These are phyloP conservation scores for Alternaria sp. DNA, from an alignment of 2,329 filamentous ascomycete species.

Conservation along the genomic window DNA sequence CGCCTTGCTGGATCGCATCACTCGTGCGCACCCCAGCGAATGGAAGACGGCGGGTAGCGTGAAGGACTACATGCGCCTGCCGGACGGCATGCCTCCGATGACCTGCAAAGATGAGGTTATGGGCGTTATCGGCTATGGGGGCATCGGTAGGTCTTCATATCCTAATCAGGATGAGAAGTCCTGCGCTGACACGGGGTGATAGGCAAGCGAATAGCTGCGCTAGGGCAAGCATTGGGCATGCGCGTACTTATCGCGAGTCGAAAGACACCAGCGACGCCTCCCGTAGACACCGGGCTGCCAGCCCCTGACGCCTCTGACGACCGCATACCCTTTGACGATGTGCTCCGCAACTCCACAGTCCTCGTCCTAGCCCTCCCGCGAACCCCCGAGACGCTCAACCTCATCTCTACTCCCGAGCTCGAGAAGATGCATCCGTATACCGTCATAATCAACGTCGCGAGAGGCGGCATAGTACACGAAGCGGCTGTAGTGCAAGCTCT, in stretches of 20 bases:
- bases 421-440: conserved; percentile 53
- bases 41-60: conserved; percentile 52
- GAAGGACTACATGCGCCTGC: conserved; percentile 39
- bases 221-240: conserved; percentile 58
- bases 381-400: conserved; percentile 39
- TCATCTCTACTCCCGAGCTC: conserved; percentile 51
- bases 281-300: conserved; percentile 8
- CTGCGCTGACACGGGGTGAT: conserved; percentile 13
- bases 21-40: conserved; percentile 39
- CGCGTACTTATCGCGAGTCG: conserved; percentile 57
- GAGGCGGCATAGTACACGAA: conserved; percentile 61
- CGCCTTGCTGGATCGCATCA: conserved; percentile 38
- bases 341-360: conserved; percentile 46
- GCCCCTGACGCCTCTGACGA: conserved; percentile 20
- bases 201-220: conserved; percentile 53
- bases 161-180: conserved; percentile 13
- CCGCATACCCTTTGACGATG: conserved; percentile 47
- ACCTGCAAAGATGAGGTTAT: conserved; percentile 57
- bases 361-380: conserved; percentile 47
- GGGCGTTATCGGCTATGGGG: conserved; percentile 59
- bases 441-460: conserved; percentile 57
- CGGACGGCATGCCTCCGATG: conserved; percentile 49
- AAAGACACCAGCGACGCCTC: conserved; percentile 19
- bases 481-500: conserved; percentile 55
- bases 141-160: conserved; percentile 47